A percentile compares a stretch with the other conserved stretches of the same genome.
Evolutionary conservation across 176 grass and related monocot genomes (phyloP).

Genomic region (Carex scoparia): DNA sequence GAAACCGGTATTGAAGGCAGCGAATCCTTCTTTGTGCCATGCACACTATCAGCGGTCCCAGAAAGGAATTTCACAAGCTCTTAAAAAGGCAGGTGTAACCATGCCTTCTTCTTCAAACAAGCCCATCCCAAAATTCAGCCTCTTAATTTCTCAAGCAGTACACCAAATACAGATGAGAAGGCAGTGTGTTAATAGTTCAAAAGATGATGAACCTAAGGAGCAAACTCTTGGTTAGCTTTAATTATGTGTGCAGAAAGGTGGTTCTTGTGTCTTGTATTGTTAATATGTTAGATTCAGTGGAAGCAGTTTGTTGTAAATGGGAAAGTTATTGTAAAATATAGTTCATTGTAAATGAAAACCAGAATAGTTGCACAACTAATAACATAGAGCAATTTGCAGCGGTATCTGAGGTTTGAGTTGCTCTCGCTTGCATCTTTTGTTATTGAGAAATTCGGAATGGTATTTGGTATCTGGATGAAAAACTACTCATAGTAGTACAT

Average conservation of each 20-base stretch:
- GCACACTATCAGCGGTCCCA: conserved; percentile 32
- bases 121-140: conserved; percentile 21
- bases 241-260: not conserved
- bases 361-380: not conserved
- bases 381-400: not conserved
- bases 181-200: not conserved
- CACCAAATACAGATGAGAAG: conserved; percentile 33
- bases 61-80: conserved; percentile 35
- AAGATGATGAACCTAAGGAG: conserved; percentile 8
- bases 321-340: not conserved
- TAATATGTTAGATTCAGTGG: conserved; percentile 1
- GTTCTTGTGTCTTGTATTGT: not conserved
- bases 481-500: not conserved
- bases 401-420: not conserved
- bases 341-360: not conserved
- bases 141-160: conserved; percentile 29
- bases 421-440: not conserved
- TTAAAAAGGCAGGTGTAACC: conserved; percentile 29
- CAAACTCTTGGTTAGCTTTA: conserved; percentile 21
- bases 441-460: not conserved
- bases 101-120: conserved; percentile 24
- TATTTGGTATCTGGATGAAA: not conserved
- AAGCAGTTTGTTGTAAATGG: conserved; percentile 13
- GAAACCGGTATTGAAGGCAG: conserved; percentile 22
- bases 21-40: conserved; percentile 31